Percentiles rank a stretch among this genome's conserved stretches.
These are phyloP conservation scores for Cutaneotrichosporon sp. DNA, from an alignment of 1,284 basidiomycete genomes.

Conservation along the genomic window DNA sequence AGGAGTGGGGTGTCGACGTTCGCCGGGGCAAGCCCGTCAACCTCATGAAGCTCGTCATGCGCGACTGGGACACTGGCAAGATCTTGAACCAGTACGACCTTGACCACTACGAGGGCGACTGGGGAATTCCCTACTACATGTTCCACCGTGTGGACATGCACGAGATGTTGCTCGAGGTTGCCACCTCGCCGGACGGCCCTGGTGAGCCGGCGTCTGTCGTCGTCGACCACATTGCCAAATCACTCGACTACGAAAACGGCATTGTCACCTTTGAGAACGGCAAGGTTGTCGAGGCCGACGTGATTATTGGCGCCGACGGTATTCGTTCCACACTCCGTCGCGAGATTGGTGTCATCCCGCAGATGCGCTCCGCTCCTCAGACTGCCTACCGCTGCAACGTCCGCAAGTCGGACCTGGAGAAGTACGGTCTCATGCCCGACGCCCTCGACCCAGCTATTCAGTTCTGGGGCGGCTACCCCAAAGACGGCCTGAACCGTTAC, in stretches of 20 bases:
- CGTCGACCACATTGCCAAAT: slow-evolving; percentile 38
- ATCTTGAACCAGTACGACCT: slow-evolving; percentile 35
- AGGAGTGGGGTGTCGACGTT: slow-evolving; percentile 36
- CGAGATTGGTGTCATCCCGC: slow-evolving; percentile 32
- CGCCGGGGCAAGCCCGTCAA: slow-evolving; percentile 29
- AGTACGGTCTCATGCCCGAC: slow-evolving; percentile 40
- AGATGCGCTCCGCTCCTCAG: slow-evolving; percentile 40
- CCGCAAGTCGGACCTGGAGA: slow-evolving; percentile 29
- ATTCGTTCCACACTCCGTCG: slow-evolving; percentile 36
- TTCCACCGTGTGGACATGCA: slow-evolving; percentile 48
- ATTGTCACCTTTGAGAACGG: slow-evolving; percentile 43
- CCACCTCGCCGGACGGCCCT: slow-evolving; percentile 31
- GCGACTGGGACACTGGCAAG: slow-evolving; percentile 38
- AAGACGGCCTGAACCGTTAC: slow-evolving; percentile 31
- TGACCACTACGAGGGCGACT: slow-evolving; percentile 32
- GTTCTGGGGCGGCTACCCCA: slow-evolving; percentile 46
- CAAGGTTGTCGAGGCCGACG: slow-evolving; percentile 32
- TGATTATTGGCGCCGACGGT: slow-evolving; percentile 47
- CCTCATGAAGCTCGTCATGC: slow-evolving; percentile 35
- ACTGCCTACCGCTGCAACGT: slow-evolving; percentile 50
- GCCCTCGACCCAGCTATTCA: slow-evolving; percentile 44
- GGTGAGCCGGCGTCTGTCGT: slow-evolving; percentile 32
- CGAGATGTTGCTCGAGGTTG: slow-evolving; percentile 36
- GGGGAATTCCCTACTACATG: slow-evolving; percentile 38
- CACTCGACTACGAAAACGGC: slow-evolving; percentile 35